phyloP scores from a whole-genome alignment of 345 rosid species.

The Pelargonium nanum region DNA sequence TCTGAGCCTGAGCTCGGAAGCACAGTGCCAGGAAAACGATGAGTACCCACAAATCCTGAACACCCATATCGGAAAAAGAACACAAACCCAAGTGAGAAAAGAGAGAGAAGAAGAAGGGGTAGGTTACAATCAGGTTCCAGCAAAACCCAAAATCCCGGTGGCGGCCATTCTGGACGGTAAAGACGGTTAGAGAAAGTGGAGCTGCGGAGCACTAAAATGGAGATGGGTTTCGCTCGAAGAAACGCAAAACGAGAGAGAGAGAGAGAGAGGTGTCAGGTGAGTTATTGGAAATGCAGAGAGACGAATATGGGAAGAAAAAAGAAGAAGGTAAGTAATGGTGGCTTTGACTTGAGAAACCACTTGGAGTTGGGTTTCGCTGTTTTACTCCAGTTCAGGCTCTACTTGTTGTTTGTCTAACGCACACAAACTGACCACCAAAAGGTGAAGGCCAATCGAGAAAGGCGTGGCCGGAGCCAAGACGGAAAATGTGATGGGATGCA shows the following conservation, averaged over 20 bases:
- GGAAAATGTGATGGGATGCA: background rate
- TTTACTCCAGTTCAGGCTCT: background rate
- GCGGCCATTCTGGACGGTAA: background rate
- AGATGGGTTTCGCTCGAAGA: background rate
- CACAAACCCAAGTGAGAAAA: background rate
- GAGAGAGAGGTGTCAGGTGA: no score
- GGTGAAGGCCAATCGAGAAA: background rate
- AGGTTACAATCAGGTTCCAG: background rate
- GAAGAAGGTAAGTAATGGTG: background rate
- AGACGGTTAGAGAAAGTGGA: background rate
- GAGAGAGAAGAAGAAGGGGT: background rate
- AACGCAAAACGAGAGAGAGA: no score
- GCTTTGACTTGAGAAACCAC: background rate
- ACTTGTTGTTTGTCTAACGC: no score
- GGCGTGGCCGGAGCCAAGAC: background rate
- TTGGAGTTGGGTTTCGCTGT: background rate
- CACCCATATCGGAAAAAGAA: constrained; percentile 33
- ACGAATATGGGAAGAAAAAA: background rate
- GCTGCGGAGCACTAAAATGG: background rate
- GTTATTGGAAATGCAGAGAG: background rate
- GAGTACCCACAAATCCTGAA: constrained; percentile 23
- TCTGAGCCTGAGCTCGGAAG: constrained; percentile 17
- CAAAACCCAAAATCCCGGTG: background rate
- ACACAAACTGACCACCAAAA: background rate
- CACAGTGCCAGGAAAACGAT: constrained; percentile 24